Percentiles rank a stretch among this genome's conserved stretches.
Conservation (phyloP, 495 filamentous ascomycete genomes). For the Penicillium verhagenii region DNA sequence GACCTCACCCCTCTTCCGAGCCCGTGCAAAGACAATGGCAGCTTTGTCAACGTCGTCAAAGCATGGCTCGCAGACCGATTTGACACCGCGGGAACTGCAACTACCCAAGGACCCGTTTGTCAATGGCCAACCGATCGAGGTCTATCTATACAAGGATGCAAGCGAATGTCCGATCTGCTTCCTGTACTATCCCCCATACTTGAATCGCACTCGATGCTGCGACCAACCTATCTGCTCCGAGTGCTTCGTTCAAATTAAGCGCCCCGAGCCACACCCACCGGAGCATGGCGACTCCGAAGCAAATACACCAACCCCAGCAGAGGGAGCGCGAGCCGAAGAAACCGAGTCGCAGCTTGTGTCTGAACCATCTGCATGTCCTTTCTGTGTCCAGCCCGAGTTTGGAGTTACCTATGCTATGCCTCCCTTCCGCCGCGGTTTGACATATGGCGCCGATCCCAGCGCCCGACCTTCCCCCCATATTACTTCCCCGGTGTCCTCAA, state of each 20-base stretch:
- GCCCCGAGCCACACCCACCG: constrained; percentile 91
- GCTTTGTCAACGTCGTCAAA: constrained; percentile 70
- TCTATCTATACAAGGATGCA: constrained; percentile 87
- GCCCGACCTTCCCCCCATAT: constrained; percentile 44
- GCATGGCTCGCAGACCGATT: constrained; percentile 64
- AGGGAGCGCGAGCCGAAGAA: constrained; percentile 33
- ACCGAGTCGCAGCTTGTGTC: constrained; percentile 70
- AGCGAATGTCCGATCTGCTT: constrained; percentile 96
- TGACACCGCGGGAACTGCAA: constrained; percentile 72
- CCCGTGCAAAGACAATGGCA: constrained; percentile 80
- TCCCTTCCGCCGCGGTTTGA: constrained; percentile 80
- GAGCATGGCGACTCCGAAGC: constrained; percentile 68
- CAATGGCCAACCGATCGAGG: constrained; percentile 88
- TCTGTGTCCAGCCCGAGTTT: constrained; percentile 93
- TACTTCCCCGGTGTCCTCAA: constrained; percentile 72
- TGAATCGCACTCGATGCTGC: constrained; percentile 95
- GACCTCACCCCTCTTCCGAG: constrained; percentile 61
- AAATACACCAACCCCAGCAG: constrained; percentile 43
- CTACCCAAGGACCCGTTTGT: constrained; percentile 82
- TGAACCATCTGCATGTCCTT: constrained; percentile 90
- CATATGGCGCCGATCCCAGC: constrained; percentile 56
- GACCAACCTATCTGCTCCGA: constrained; percentile 97
- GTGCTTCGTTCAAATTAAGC: constrained; percentile 98
- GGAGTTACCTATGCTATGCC: constrained; percentile 90
- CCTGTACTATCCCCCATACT: constrained; percentile 89